Base-by-base conservation (phyloP, 345 rosid genomes). In the Trapa bicornis region DNA sequence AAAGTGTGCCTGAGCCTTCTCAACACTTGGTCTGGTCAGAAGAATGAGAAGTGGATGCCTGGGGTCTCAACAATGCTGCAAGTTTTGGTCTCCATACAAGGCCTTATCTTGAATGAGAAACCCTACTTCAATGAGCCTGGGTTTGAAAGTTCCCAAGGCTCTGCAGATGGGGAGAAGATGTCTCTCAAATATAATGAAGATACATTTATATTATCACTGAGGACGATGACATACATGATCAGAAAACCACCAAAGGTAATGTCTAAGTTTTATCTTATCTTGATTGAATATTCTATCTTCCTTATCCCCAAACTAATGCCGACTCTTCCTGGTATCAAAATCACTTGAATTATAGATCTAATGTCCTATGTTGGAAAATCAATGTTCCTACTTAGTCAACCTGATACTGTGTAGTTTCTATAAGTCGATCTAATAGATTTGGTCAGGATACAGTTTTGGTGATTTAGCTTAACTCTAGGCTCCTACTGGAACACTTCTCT, bases 101-200 rank as follows among this genome's bases (percentile, higher is more conserved):
- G 89, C 53, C 80, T 93, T 75, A 88, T 93, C 71, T 81, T 93
- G 81, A 90, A 93, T 72, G 79, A 81, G 66, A 80, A 86, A 65
- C 98, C 98, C 45, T 93, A 75, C 78, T 90, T 83, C 72, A 93
- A 93, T 75, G 98, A 90, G 83, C 98, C 98, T 50, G 96, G 96
- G 29, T 83, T 43, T 66, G 97, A 69, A 72, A 57, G 38, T 22
- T 3, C 41, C 37, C 77, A 74, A 29, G 89, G 94, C 67, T 67
- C 89, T 14, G 47, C 36, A 39, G 1, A 70, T 9, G 96, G 96
- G 61, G 94, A 87, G 75, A 14, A 11, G 7, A 17, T 4, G 15
- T 83, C 96, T 15, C 76, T 66, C 61, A 65, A 73, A 61, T 88
- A 90, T 78, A 93, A 83, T 71, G 96, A 93, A 76, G 81, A 68